Percentiles rank a stretch among this genome's conserved stretches.
phyloP scores from a whole-genome alignment of 2,329 filamentous ascomycete species.

The Cladosporium colombiae region DNA sequence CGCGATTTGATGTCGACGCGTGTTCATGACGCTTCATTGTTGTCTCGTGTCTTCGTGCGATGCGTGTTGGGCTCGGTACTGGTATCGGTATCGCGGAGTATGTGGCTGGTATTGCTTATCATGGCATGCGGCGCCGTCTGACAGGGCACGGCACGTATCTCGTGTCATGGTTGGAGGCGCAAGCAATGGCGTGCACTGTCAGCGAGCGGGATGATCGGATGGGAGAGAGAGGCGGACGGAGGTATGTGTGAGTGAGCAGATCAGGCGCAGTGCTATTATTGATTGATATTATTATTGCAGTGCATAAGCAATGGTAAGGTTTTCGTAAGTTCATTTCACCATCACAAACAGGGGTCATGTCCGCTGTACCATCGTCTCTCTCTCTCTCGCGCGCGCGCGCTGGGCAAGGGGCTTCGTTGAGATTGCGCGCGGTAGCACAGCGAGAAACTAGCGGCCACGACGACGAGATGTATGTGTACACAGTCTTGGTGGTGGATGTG shows the following conservation, averaged over 20 bases:
- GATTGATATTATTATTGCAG: neutral
- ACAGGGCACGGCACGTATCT: neutral
- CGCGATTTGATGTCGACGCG: neutral
- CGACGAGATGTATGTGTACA: neutral
- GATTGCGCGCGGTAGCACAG: conserved; percentile 9
- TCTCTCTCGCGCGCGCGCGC: neutral
- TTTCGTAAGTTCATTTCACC: neutral
- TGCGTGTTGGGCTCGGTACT: neutral
- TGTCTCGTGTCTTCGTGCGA: neutral
- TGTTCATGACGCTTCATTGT: neutral
- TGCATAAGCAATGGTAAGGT: neutral
- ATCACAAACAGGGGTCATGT: neutral
- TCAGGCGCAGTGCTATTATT: neutral
- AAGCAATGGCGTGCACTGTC: neutral
- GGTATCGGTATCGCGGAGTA: neutral
- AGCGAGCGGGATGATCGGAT: neutral
- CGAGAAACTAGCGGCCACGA: conserved; percentile 7
- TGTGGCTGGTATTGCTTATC: neutral
- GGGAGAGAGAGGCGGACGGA: neutral
- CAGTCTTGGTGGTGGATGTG: neutral
- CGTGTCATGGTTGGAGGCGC: conserved; percentile 5
- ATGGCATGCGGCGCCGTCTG: neutral
- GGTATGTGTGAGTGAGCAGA: neutral
- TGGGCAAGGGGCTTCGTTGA: conserved; percentile 9
- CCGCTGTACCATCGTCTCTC: neutral